Percentiles rank a stretch among this genome's conserved stretches.
Conservation (phyloP, 2,329 filamentous ascomycete genomes). For the Aspergillus pseudoglaucus region DNA sequence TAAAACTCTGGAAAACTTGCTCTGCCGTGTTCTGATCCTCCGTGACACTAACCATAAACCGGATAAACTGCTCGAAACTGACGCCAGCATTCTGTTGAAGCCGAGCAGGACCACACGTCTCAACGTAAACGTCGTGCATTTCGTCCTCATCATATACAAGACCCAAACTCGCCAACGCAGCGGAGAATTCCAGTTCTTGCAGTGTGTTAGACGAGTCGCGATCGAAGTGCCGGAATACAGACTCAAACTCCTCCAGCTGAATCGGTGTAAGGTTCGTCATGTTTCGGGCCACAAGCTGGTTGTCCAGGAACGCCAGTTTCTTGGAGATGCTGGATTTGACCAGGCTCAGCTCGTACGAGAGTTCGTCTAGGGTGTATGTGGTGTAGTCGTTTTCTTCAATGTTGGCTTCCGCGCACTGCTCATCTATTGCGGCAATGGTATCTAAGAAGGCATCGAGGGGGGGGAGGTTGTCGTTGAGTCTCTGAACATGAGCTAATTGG, state of each 20-base stretch:
- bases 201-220: constrained; percentile 84
- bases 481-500: constrained; percentile 79
- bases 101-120: constrained; percentile 60
- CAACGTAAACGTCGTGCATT: constrained; percentile 91
- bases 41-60: constrained; percentile 98
- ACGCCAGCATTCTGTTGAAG: constrained; percentile 63
- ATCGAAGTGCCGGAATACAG: constrained; percentile 96
- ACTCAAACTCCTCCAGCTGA: constrained; percentile 97
- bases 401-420: constrained; percentile 89
- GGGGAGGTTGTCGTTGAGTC: constrained; percentile 74
- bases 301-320: constrained; percentile 93
- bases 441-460: constrained; percentile 88
- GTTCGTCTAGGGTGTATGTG: constrained; percentile 97
- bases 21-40: constrained; percentile 98
- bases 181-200: constrained; percentile 90
- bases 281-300: constrained; percentile 94
- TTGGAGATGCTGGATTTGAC: constrained; percentile 91
- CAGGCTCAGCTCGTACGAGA: constrained; percentile 85
- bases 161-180: constrained; percentile 87
- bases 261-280: constrained; percentile 99
- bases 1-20: constrained; percentile 96
- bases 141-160: constrained; percentile 95
- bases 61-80: constrained; percentile 97
- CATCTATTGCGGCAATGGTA: constrained; percentile 77
- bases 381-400: constrained; percentile 99